A percentile compares a stretch with the other conserved stretches of the same genome.
Conservation (phyloP, 225 moss, liverwort and hornwort genomes). For the Rhytidiadelphus loreus region DNA sequence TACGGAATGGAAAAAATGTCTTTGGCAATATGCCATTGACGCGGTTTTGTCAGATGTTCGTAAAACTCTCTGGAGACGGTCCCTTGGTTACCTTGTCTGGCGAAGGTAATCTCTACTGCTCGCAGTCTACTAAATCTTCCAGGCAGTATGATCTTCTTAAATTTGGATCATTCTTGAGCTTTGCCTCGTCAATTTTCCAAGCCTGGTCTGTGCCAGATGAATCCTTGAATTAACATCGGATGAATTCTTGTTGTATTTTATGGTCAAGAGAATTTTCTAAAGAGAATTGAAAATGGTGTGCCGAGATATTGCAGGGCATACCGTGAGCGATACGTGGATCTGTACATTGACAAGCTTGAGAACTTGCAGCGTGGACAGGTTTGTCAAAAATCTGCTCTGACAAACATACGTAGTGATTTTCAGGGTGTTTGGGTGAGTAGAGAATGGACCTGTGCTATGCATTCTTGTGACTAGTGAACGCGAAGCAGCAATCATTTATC, state of each 20-base stretch:
- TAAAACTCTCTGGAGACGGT: conserved; percentile 55
- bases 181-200: background rate
- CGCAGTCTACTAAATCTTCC: background rate
- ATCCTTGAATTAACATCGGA: background rate
- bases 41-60: conserved; percentile 86
- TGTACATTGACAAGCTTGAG: conserved; percentile 82
- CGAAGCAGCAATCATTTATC: background rate
- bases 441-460: background rate
- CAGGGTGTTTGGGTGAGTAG: background rate
- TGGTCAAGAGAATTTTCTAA: background rate
- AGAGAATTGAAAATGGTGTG: background rate
- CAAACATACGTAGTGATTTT: background rate
- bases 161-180: background rate
- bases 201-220: background rate
- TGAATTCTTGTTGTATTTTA: background rate
- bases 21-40: conserved; percentile 82
- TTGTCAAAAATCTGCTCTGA: conserved; percentile 5
- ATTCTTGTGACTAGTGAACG: background rate
- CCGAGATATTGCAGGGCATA: conserved; percentile 45
- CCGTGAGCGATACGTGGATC: conserved; percentile 64
- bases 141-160: background rate
- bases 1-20: conserved; percentile 49
- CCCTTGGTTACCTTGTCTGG: conserved; percentile 60
- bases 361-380: conserved; percentile 83
- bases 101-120: conserved; percentile 40